Evolutionary conservation across 192 early-diverging fungal genomes (phyloP), one percentile per base, ranked within the genome.

Genomic region (Bifiguratus adelaidae): DNA sequence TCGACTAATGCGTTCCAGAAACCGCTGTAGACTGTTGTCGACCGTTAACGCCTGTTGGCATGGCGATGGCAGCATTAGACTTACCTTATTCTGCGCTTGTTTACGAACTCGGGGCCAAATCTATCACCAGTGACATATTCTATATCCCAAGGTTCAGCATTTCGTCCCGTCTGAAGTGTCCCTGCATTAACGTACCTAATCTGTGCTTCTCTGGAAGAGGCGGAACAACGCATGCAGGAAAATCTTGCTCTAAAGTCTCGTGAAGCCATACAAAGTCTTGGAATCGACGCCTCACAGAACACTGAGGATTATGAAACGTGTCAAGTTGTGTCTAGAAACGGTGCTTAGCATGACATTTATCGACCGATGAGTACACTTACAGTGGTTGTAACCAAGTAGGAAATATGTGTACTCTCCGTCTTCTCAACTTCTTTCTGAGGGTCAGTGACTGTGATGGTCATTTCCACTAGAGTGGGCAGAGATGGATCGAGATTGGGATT

Each of bases 81-180:
- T 34, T 56, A 67, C 67, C 72, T 73, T 40, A 67, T 47, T 32
- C 78, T 65, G 23, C 93, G 70, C 65, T 81, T 83, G 47, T 84
- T 80, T 13, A 95, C 79, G 78, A 98, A 98, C 28, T 97, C 92
- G 5, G 74, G 60, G 53, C 82, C 81, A 64, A 98, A 98, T 26
- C 95, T 72, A 62, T 96, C 91, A 4, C 95, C 95, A 18, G 89
- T 95, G 15, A 98, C 66, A 53, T 95, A 98, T 61, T 92, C 90
- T 86, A 58, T 18, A 27, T 16, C 22, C 38, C 24, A 20, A 21
- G 29, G 12, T 15, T 35, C 0, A 32, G 13, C 11, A 24, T 16
- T 30, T 34, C 22, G 9, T 20, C 15, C 5, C 35, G n/a, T 12
- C 27, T 29, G 15, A n/a, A 3, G 29, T 15, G 9, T 44, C 30